Base-by-base conservation (phyloP, 176 grass and related monocot species). In the Oryza brachyantha region DNA sequence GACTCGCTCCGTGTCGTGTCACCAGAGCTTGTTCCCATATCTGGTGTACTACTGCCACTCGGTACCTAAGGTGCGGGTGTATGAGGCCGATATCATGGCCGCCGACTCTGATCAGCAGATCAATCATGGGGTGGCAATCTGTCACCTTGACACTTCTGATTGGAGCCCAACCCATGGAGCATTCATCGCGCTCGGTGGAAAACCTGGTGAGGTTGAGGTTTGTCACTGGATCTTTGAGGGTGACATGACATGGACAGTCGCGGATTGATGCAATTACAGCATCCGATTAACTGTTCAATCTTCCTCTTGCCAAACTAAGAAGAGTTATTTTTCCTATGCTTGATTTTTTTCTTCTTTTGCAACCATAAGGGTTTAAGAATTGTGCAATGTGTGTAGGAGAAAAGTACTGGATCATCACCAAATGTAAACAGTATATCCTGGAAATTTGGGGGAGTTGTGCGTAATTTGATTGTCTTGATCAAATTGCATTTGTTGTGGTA, bases 221-320 rank as follows among this genome's bases (percentile, higher is more conserved):
- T 95, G 93, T 70, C 93, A 95, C 74, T 95, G 93, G 93, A 95
- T 95, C 77, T 95, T 95, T 50, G 82, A 92, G 82, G 89, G 93
- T 14, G 93, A 95, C 77, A 95, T 95, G 93, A 95, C 93, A 35
- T 95, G 93, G 93, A 88, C 93, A 0, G 81, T 90, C 5, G 84
- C 89, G 0, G 93, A 81, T 3, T 91, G 73, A 94, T 52, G 35
- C 38, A 3, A 79, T 26, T 13, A 25, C 26, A 43, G 17, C 35
- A 13, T 45, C 54, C 7, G 1, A 31, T 43, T 50, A 31, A 70
- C 69, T 26, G 45, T 32, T 62, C 46, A 39, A 70, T 86, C 41
- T 82, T 81, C 21, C 60, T 76, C 72, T 81, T 75, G 70, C 10
- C 32, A 38, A 26, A 68, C 7, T 17, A 79, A 79, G 34, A 78